Evolutionary conservation across 352 stramenopile genomes (phyloP).

Genomic region (Pythium phragmitis): DNA sequence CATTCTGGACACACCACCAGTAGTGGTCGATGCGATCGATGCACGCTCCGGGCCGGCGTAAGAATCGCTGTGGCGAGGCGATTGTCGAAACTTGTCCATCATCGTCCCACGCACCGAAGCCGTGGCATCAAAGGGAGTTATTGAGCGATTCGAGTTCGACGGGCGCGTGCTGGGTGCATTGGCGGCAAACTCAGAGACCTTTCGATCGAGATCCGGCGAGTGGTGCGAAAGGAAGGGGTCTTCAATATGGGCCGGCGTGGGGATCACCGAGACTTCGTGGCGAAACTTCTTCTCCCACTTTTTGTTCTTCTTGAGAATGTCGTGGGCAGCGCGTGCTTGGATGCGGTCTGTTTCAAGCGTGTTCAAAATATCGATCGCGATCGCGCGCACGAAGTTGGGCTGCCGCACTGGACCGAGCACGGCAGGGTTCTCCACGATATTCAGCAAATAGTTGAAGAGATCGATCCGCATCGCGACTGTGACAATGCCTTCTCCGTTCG

Average conservation of each 20-base stretch:
- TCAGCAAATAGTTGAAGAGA: slow-evolving; percentile 70
- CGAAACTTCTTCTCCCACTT: slow-evolving; percentile 86
- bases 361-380: slow-evolving; percentile 79
- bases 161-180: slow-evolving; percentile 8
- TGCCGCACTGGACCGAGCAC: slow-evolving; percentile 62
- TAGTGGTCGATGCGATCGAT: slow-evolving; percentile 15
- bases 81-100: slow-evolving; percentile 30
- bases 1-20: slow-evolving; percentile 10
- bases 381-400: slow-evolving; percentile 54
- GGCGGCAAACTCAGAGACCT: slow-evolving; percentile 51
- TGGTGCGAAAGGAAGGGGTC: slow-evolving; percentile 72
- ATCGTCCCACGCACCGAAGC: slow-evolving; percentile 28
- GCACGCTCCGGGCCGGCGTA: slow-evolving; percentile 7
- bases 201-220: slow-evolving; percentile 53
- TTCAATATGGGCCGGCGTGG: slow-evolving; percentile 29
- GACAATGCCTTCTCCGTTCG: slow-evolving; percentile 66
- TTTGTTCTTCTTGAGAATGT: slow-evolving; percentile 87
- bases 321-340: slow-evolving; percentile 65
- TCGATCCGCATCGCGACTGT: slow-evolving; percentile 65
- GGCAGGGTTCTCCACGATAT: slow-evolving; percentile 67
- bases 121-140: slow-evolving; percentile 16
- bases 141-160: slow-evolving; percentile 7
- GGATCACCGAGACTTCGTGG: slow-evolving; percentile 26
- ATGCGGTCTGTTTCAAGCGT: slow-evolving; percentile 77
- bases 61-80: slow-evolving; percentile 4